Conservation (phyloP, 768 basidiomycete genomes). For the Amanita muscaria region DNA sequence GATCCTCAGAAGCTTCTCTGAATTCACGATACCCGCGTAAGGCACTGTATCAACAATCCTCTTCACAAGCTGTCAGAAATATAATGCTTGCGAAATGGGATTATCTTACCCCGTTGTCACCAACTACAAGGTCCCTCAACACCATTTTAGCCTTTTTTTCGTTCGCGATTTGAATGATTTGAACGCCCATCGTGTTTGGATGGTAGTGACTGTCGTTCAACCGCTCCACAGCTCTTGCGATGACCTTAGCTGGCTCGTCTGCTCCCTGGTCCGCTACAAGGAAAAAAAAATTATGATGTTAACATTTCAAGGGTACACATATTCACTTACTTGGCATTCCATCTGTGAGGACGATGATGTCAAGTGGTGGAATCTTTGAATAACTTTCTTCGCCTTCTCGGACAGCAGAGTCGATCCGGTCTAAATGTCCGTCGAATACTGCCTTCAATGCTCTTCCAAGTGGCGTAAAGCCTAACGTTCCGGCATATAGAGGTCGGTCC, state of each 20-base stretch:
- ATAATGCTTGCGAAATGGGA: too few relatives aligned
- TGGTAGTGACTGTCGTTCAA: constrained; percentile 20
- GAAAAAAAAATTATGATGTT: not conserved
- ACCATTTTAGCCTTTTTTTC: constrained; percentile 15
- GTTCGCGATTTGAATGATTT: constrained; percentile 26
- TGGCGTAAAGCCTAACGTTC: constrained; percentile 19
- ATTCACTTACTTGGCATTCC: constrained; percentile 21
- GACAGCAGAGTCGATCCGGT: constrained; percentile 11
- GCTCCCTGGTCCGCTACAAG: too few relatives aligned
- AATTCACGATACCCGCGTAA: not conserved
- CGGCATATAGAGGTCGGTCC: not conserved
- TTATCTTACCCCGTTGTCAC: constrained; percentile 22
- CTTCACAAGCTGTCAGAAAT: too few relatives aligned
- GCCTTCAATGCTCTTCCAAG: constrained; percentile 19
- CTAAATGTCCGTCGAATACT: constrained; percentile 17
- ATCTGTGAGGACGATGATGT: constrained; percentile 27
- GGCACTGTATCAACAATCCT: not conserved
- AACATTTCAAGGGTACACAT: not conserved
- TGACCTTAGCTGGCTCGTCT: constrained; percentile 14
- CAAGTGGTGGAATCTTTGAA: constrained; percentile 18
- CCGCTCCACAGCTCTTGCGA: constrained; percentile 17
- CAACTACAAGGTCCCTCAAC: constrained; percentile 18
- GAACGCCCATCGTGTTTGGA: constrained; percentile 24
- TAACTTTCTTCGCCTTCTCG: constrained; percentile 10
- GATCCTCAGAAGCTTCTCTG: too few relatives aligned